These are phyloP conservation scores for Albizia julibrissin DNA, from an alignment of 306 rosid genomes.

Conservation along the genomic window DNA sequence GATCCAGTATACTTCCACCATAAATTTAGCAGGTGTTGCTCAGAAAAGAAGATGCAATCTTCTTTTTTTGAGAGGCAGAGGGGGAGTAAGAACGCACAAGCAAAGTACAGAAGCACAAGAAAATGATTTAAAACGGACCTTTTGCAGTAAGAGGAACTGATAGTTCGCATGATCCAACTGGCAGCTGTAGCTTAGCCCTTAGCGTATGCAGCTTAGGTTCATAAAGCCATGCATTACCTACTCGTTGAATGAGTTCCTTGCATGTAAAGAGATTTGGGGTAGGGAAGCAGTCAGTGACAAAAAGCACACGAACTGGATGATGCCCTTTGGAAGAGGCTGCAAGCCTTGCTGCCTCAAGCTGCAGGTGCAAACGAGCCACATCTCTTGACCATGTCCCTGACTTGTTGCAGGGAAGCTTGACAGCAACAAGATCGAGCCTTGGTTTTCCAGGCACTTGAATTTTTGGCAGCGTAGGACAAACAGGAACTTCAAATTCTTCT, in stretches of 20 bases:
- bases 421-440: conserved; percentile 18
- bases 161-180: conserved; percentile 36
- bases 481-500: conserved; percentile 19
- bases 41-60: background rate
- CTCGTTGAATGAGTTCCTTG: conserved; percentile 17
- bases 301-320: conserved; percentile 13
- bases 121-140: conserved; percentile 40
- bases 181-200: conserved; percentile 64
- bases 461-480: conserved; percentile 9
- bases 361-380: conserved; percentile 22
- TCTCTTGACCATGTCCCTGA: conserved; percentile 21
- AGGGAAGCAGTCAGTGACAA: conserved; percentile 24
- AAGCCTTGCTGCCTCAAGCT: conserved; percentile 26
- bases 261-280: conserved; percentile 14
- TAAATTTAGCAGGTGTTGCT: background rate
- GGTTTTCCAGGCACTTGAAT: conserved; percentile 19
- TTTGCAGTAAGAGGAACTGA: conserved; percentile 57
- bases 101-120: background rate
- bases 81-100: background rate
- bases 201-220: conserved; percentile 26
- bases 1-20: background rate
- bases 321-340: conserved; percentile 14
- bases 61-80: background rate
- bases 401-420: conserved; percentile 22
- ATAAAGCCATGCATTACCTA: conserved; percentile 16